Base-by-base conservation (phyloP, 2,329 filamentous ascomycete genomes). In the Ascochyta lentis region DNA sequence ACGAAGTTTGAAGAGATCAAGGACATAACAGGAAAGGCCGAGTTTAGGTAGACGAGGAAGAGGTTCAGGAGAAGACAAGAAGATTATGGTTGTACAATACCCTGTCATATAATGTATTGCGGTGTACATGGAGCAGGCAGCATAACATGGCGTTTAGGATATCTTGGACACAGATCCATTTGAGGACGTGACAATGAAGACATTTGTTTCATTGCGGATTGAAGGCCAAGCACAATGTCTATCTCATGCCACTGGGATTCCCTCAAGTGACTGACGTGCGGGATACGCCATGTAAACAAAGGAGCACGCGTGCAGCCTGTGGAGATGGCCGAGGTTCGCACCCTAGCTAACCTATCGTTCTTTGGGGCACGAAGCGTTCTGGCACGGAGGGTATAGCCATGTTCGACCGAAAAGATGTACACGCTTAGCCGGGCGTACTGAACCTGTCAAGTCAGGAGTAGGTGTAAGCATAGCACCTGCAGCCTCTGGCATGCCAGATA, bases 1-100 rank as follows among this genome's bases (percentile, higher is more conserved):
- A 78, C 81, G 56, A 88, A 83, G 71, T 76, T 89, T 61, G 81
- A 85, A 64, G 83, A 87, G 65, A 83, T 89, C 59, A 84, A 82
- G 72, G 78, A 85, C 69, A 77, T 87, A 31, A 72, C 75, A 9
- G 85, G 86, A 15, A 76, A 79, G 64, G 82, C 84, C 47, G 77
- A 81, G 46, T 88, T 76, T 46, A 65, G 64, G 43, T 70, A 39
- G 29, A 37, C n/a, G 7, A 44, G 27, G 39, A 29, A 35, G n/a
- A 33, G n/a, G 13, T 4, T 5, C 1, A 16, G n/a, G n/a, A 10
- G 19, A 15, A 35, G 37, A 26, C 5, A 10, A 31, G 12, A 4
- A 15, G 15, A 22, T 5, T 19, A 35, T 1, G 23, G 22, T 13
- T 56, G 53, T 56, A 56, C 42, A 56, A 51, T 56, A 56, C 33